Evolutionary conservation across 257 asterid species (phyloP).

Genomic region (Oldenlandia corymbosa): DNA sequence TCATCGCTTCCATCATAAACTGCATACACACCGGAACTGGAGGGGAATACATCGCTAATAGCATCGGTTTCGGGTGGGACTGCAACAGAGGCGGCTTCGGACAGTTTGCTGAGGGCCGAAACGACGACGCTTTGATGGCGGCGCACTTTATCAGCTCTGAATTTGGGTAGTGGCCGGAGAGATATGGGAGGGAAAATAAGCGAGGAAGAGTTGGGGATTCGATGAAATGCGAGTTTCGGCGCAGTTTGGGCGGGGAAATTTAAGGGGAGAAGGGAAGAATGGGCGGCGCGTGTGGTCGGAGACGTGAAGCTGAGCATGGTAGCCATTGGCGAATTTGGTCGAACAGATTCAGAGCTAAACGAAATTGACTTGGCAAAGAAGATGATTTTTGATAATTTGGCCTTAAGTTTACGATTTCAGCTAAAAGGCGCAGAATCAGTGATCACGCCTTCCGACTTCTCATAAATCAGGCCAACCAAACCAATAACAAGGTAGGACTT

Average conservation of each 20-base stretch:
- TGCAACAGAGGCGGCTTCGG: constrained; percentile 52
- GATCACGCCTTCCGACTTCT: no score
- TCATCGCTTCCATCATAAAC: constrained; percentile 52
- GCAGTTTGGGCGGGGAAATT: constrained; percentile 28
- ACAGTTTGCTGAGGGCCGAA: constrained; percentile 59
- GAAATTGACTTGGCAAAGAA: no score
- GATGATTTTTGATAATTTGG: no score
- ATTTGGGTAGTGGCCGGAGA: constrained; percentile 16
- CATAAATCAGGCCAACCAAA: no score
- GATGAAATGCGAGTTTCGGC: constrained; percentile 29
- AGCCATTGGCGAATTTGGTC: constrained; percentile 3
- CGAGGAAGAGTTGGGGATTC: constrained; percentile 34
- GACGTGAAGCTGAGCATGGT: constrained; percentile 23
- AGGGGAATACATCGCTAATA: constrained; percentile 42
- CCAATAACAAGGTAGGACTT: no score
- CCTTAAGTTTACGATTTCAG: no score
- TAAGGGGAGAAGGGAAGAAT: constrained; percentile 25
- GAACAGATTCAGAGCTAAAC: neutral
- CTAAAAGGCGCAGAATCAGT: no score
- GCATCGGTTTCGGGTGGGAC: constrained; percentile 41
- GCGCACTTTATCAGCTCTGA: constrained; percentile 9
- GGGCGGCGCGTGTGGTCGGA: constrained; percentile 20
- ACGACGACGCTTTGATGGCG: constrained; percentile 41
- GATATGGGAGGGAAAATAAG: constrained; percentile 31
- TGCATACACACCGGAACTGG: constrained; percentile 79